A percentile compares a stretch with the other conserved stretches of the same genome.
Conservation (phyloP, 1,284 basidiomycete species). For the Ceratobasidium sp. region DNA sequence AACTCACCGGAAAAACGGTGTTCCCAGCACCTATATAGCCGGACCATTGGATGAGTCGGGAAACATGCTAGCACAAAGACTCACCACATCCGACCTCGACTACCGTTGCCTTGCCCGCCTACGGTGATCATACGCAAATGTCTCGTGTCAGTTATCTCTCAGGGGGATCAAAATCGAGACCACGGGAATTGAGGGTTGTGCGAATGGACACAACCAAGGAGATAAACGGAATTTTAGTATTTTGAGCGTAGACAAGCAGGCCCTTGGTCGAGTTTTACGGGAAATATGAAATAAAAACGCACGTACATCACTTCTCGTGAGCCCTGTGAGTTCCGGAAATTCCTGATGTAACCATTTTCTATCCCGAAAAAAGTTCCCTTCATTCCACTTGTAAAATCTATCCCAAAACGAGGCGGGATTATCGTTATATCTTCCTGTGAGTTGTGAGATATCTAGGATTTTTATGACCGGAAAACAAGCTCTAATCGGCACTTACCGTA, state of each 20-base stretch:
- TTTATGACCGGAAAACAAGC: background rate
- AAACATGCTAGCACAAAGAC: constrained; percentile 44
- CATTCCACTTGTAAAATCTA: constrained; percentile 85
- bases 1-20: constrained; percentile 77
- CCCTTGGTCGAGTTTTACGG: background rate
- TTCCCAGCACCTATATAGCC: constrained; percentile 80
- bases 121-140: constrained; percentile 42
- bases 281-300: constrained; percentile 45
- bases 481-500: constrained; percentile 52
- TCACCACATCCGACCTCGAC: constrained; percentile 87
- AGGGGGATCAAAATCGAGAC: constrained; percentile 9
- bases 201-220: background rate
- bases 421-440: constrained; percentile 66
- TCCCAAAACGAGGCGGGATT: constrained; percentile 80
- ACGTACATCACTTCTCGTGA: constrained; percentile 68
- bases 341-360: constrained; percentile 93
- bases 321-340: constrained; percentile 82
- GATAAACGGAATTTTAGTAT: background rate
- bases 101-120: constrained; percentile 79
- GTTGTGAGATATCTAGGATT: background rate
- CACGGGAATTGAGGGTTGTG: background rate
- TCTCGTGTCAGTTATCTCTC: constrained; percentile 1
- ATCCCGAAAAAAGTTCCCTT: constrained; percentile 88
- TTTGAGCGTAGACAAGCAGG: too few species aligned
- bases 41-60: background rate